Base-by-base conservation (phyloP, 257 asterid species). In the Salvia miltiorrhiza region DNA sequence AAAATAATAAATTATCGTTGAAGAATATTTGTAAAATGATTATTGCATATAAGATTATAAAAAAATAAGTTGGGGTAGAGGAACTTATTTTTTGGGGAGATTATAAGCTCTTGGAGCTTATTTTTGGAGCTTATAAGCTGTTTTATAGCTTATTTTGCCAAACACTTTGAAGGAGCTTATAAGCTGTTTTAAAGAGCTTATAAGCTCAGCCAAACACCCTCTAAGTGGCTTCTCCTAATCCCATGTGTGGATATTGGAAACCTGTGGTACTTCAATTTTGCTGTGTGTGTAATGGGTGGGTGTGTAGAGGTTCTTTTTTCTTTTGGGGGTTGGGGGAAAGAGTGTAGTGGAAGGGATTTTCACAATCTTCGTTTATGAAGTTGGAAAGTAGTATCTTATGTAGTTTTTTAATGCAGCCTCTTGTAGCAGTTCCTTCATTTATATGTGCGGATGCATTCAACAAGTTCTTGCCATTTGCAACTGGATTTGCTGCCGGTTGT, bases 401-500 rank as follows among this genome's bases (percentile, higher is more conserved):
- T 70, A 58, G 50, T 72, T 14, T 75, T 43, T 73, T 63, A 64
- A 50, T 88, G 85, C 97, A 91, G 97, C 99, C 99, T 71, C 83
- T 94, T 73, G 97, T 94, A 64, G 99, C 99, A 7, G 97, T 94
- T 78, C 99, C 97, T 59, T 93, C 98, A 37, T 94, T 86, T 76
- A 79, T 94, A 13, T 94, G 88, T 80, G 97, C 97, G 24, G 99
- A 94, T 74, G 95, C 97, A 50, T 94, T 94, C 81, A 84, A 86
- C 87, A 94, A 91, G 77, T 89, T 94, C 80, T 72, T 94, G 76
- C 97, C 99, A 24, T 94, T 94, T 79, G 97, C 97, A 37, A 94
- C 99, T 54, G 99, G 97, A 57, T 94, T 94, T 73, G 99, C 99
- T 63, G 99, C 99, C 69, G 99, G 99, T 68, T 94, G 97, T 78